Base-by-base conservation (phyloP, 345 rosid genomes). In the Eutrema japonicum region DNA sequence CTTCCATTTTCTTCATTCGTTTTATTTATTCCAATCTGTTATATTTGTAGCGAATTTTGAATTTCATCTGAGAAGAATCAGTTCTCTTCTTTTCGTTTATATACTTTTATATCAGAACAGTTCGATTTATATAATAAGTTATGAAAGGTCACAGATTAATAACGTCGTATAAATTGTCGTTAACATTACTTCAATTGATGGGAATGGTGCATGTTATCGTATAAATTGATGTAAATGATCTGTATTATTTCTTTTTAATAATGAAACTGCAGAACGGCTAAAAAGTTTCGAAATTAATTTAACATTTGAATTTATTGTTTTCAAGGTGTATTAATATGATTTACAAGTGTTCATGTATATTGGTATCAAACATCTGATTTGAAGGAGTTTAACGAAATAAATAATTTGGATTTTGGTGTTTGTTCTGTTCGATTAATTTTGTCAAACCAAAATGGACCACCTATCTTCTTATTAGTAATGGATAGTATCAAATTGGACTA, bases 1-100 rank as follows among this genome's bases (percentile, higher is more conserved):
- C 41, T 67, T 74, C 48, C 61, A 66, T 37, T 66, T 74, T 74
- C 60, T 66, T 45, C 3, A 46, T 16, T 74, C 43, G 37, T 47
- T 27, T 38, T 47, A 47, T 12, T 36, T 41, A 9, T 41, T 50
- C 22, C 1, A 11, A 10, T 47, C 9, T 5, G 29, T 63, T 6
- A 46, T 16, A 13, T 69, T 22, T 57, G 37, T 16, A 45, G 48
- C 33, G 35, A 58, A 29, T 37, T 2, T 37, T 38, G 29, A 27
- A 29, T 60, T 47, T 70, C 7, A 56, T 12, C 8, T 11, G 10
- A 38, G 33, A 38, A 22, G 33, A 59, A 35, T 33, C n/a, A 4
- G 5, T 35, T 54, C 16, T 10, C 13, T 32, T 6, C 14, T 6
- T 53, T 1, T 30, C 12, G 7, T 32, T 32, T 5, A 14, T 52